Evolutionary conservation across 2,329 filamentous ascomycete species (phyloP).

Genomic region (Fusarium sulawesiense): DNA sequence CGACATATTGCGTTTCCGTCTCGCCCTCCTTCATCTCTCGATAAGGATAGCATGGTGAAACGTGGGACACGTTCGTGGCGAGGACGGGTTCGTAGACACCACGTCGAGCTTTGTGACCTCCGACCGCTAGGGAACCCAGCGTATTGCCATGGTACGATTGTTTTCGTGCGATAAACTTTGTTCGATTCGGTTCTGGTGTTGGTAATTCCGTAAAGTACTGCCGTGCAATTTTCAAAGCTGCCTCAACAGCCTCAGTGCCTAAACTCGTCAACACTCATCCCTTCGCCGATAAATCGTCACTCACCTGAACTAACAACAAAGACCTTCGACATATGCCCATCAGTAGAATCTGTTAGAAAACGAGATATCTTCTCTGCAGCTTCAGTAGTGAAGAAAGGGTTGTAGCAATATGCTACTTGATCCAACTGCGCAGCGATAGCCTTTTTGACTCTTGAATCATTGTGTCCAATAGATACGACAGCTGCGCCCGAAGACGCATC

Average conservation of each 20-base stretch:
- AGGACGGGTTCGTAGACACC: constrained; percentile 45
- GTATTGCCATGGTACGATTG: constrained; percentile 41
- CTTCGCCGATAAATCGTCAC: neutral
- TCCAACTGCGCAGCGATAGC: constrained; percentile 26
- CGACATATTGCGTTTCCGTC: constrained; percentile 33
- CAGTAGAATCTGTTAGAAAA: constrained; percentile 24
- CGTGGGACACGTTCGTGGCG: constrained; percentile 43
- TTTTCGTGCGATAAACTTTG: constrained; percentile 29
- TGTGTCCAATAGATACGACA: constrained; percentile 32
- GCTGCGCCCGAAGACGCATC: constrained; percentile 37
- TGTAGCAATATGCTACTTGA: constrained; percentile 30
- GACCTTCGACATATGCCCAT: constrained; percentile 15
- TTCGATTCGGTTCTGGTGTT: constrained; percentile 21
- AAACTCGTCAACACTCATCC: fast-evolving
- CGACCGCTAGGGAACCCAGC: constrained; percentile 13
- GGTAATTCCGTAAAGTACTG: constrained; percentile 39
- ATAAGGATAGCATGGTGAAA: constrained; percentile 46
- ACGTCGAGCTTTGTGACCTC: constrained; percentile 37
- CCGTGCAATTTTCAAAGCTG: constrained; percentile 36
- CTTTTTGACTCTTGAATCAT: constrained; percentile 23
- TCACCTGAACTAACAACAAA: constrained; percentile 31
- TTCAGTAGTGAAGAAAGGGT: constrained; percentile 31
- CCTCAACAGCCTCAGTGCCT: constrained; percentile 41
- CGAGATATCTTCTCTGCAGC: constrained; percentile 20
- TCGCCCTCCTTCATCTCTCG: constrained; percentile 45